These are phyloP conservation scores for Sclerospora graminicola DNA, from an alignment of 352 stramenopile species.

Conservation along the genomic window DNA sequence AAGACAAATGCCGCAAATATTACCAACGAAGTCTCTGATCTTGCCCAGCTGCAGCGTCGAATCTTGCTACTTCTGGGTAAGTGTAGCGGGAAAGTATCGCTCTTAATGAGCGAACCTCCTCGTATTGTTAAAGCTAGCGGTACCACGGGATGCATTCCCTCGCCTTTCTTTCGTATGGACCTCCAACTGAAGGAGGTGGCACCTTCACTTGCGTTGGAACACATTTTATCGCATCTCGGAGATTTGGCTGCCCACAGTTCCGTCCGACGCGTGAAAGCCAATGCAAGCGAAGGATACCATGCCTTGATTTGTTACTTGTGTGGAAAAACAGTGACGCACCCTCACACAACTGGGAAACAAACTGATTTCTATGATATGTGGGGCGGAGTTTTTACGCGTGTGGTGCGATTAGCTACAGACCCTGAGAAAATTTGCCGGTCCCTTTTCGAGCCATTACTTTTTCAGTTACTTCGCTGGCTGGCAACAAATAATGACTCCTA, in stretches of 20 bases:
- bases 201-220: slow-evolving; percentile 33
- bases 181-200: slow-evolving; percentile 34
- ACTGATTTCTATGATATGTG: slow-evolving; percentile 55
- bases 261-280: slow-evolving; percentile 48
- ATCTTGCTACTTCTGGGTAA: slow-evolving; percentile 53
- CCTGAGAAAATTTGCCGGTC: slow-evolving; percentile 56
- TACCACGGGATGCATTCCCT: slow-evolving; percentile 14
- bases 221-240: slow-evolving; percentile 41
- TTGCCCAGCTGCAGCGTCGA: slow-evolving; percentile 42
- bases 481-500: slow-evolving; percentile 41
- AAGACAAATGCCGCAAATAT: slow-evolving; percentile 3
- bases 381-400: slow-evolving; percentile 31
- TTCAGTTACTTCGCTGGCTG: slow-evolving; percentile 66
- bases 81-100: slow-evolving; percentile 30
- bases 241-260: slow-evolving; percentile 38
- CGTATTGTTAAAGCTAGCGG: slow-evolving; percentile 2
- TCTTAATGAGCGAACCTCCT: slow-evolving; percentile 32
- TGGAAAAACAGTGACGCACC: slow-evolving; percentile 56
- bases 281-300: slow-evolving; percentile 58
- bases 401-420: slow-evolving; percentile 55
- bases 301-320: slow-evolving; percentile 59
- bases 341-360: slow-evolving; percentile 46
- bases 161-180: slow-evolving; percentile 26
- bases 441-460: slow-evolving; percentile 64
- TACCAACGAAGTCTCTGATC: slow-evolving; percentile 15